Conservation (phyloP, 768 basidiomycete genomes). For the Kwoniella shandongensis region DNA sequence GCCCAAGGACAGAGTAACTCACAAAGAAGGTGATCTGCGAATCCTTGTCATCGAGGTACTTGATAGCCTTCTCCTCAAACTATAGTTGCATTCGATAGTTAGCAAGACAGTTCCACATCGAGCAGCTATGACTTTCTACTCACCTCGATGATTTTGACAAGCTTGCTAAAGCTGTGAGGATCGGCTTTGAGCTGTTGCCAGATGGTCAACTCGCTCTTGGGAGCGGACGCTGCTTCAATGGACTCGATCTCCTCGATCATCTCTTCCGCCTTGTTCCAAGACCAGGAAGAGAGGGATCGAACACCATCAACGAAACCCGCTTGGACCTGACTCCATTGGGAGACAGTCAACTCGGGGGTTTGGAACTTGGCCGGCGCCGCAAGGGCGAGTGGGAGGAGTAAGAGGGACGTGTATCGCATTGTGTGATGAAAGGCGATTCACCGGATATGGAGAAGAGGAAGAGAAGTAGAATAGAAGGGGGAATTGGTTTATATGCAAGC, state of each 20-base stretch:
- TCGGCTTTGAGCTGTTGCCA: conserved; percentile 50
- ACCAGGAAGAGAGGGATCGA: conserved; percentile 33
- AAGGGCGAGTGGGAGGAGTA: conserved; percentile 21
- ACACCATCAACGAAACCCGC: conserved; percentile 31
- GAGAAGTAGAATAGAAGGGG: background rate
- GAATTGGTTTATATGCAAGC: background rate
- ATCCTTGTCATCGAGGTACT: conserved; percentile 48
- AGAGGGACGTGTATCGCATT: conserved; percentile 17
- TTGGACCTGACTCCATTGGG: conserved; percentile 41
- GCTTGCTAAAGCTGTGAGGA: conserved; percentile 45
- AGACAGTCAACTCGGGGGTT: conserved; percentile 38
- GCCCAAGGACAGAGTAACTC: conserved; percentile 15
- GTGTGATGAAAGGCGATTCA: background rate
- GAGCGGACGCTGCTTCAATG: conserved; percentile 9
- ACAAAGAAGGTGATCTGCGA: conserved; percentile 52
- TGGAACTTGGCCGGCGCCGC: conserved; percentile 14
- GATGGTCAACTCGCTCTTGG: conserved; percentile 46
- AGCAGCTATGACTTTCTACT: too few species aligned
- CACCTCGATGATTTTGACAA: conserved; percentile 50
- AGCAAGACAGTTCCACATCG: background rate
- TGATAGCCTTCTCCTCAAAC: conserved; percentile 40
- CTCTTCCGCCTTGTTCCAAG: conserved; percentile 36
- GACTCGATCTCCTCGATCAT: conserved; percentile 29
- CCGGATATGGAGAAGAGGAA: conserved; percentile 3
- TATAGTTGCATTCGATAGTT: conserved; percentile 11